Conservation (phyloP, 352 stramenopile species). For the Globisporangium paddicum region DNA sequence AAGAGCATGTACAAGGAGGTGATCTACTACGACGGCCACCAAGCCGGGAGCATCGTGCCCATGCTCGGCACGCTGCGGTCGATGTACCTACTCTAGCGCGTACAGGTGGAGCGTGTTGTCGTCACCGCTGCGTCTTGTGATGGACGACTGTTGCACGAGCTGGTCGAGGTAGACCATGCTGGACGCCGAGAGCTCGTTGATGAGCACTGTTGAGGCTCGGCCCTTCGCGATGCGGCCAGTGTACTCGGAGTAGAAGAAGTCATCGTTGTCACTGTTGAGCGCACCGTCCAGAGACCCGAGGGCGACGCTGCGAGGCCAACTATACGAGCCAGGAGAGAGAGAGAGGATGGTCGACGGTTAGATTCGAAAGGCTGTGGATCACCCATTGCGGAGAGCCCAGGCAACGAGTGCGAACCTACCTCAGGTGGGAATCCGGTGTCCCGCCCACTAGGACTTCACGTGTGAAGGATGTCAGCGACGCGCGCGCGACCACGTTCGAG, state of each 20-base stretch:
- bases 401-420: constrained; percentile 18
- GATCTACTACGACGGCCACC: constrained; percentile 63
- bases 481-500: constrained; percentile 50
- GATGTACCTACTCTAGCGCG: constrained; percentile 53
- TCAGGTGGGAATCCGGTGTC: constrained; percentile 45
- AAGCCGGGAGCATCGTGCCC: constrained; percentile 28
- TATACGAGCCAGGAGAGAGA: constrained; percentile 15
- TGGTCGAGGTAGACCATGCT: constrained; percentile 58
- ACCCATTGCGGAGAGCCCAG: neutral
- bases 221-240: constrained; percentile 48
- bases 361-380: neutral
- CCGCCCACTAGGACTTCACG: constrained; percentile 48
- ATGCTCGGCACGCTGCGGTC: constrained; percentile 50
- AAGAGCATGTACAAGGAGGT: constrained; percentile 87
- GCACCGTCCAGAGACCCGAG: constrained; percentile 31
- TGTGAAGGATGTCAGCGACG: constrained; percentile 33
- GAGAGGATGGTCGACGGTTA: neutral
- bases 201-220: constrained; percentile 15
- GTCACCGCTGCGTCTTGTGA: constrained; percentile 5
- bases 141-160: constrained; percentile 30
- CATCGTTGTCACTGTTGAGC: constrained; percentile 25
- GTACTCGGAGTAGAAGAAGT: constrained; percentile 62
- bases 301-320: constrained; percentile 56
- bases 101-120: constrained; percentile 25
- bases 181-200: constrained; percentile 46